Conservation (phyloP, 768 basidiomycete genomes). For the Boletellus ananas region DNA sequence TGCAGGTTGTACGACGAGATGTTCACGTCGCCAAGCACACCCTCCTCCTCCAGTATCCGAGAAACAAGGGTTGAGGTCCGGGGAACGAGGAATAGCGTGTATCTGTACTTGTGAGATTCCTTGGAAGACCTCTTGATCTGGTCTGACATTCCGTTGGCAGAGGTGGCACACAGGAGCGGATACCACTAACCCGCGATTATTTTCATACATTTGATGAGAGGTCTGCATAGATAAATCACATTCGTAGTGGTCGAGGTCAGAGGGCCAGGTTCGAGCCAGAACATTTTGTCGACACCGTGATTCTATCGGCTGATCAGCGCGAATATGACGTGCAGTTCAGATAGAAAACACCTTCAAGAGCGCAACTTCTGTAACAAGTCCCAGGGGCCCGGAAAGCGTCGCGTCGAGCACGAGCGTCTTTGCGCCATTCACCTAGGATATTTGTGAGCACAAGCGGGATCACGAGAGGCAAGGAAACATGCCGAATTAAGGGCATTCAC, state of each 20-base stretch:
- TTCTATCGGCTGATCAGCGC: constrained; percentile 52
- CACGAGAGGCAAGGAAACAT: constrained; percentile 9
- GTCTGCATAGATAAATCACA: constrained; percentile 90
- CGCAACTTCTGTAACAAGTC: constrained; percentile 92
- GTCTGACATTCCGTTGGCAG: constrained; percentile 48
- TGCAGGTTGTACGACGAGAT: constrained; percentile 87
- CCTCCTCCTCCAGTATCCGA: constrained; percentile 89
- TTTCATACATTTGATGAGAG: constrained; percentile 78
- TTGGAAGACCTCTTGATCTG: constrained; percentile 83
- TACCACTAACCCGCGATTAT: constrained; percentile 76
- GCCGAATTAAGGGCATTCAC: constrained; percentile 86
- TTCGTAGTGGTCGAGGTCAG: constrained; percentile 80
- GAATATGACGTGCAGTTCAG: neutral
- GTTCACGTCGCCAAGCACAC: constrained; percentile 93
- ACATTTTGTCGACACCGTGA: constrained; percentile 99
- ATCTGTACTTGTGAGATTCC: constrained; percentile 73
- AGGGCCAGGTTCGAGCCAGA: constrained; percentile 93
- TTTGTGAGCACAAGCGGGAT: constrained; percentile 5
- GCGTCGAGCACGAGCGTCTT: constrained; percentile 96
- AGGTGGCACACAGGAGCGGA: constrained; percentile 5
- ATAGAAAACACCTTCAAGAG: constrained; percentile 69
- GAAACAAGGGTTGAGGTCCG: constrained; percentile 82
- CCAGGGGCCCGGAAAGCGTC: constrained; percentile 83
- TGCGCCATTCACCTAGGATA: constrained; percentile 74
- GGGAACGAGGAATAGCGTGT: constrained; percentile 85